Conservation (phyloP, 495 filamentous ascomycete species). For the Margaritispora aquatica region DNA sequence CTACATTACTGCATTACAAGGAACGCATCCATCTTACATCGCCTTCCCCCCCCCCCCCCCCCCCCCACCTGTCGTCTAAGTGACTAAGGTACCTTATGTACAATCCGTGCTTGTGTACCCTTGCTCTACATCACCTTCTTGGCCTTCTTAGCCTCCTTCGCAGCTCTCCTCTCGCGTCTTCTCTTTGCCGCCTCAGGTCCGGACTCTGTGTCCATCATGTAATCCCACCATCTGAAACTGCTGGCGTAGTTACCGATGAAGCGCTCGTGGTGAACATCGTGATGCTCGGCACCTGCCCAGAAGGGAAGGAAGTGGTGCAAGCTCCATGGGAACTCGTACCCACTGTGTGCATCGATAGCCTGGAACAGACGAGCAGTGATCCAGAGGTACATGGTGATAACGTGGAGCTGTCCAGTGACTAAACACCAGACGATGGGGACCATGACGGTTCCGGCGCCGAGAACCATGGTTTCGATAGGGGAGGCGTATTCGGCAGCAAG, state of each 20-base stretch:
- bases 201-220: constrained; percentile 85
- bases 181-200: constrained; percentile 79
- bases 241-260: constrained; percentile 98
- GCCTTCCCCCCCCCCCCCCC: neutral
- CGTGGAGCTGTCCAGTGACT: constrained; percentile 79
- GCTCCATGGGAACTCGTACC: constrained; percentile 97
- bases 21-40: neutral
- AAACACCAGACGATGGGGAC: constrained; percentile 81
- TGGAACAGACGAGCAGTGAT: constrained; percentile 91
- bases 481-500: constrained; percentile 96
- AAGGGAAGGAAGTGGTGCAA: constrained; percentile 93
- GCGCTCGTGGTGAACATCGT: constrained; percentile 92
- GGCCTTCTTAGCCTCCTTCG: constrained; percentile 38
- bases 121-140: constrained; percentile 24
- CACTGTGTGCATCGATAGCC: constrained; percentile 94
- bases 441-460: constrained; percentile 87
- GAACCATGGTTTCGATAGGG: constrained; percentile 93
- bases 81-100: neutral
- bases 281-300: constrained; percentile 96
- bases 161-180: constrained; percentile 72
- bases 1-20: neutral
- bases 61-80: neutral
- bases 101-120: neutral
- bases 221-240: constrained; percentile 99
- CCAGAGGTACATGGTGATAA: constrained; percentile 97